A percentile compares a stretch with the other conserved stretches of the same genome.
Conservation (phyloP, 192 early-diverging fungal species). For the Coemansia sp. region DNA sequence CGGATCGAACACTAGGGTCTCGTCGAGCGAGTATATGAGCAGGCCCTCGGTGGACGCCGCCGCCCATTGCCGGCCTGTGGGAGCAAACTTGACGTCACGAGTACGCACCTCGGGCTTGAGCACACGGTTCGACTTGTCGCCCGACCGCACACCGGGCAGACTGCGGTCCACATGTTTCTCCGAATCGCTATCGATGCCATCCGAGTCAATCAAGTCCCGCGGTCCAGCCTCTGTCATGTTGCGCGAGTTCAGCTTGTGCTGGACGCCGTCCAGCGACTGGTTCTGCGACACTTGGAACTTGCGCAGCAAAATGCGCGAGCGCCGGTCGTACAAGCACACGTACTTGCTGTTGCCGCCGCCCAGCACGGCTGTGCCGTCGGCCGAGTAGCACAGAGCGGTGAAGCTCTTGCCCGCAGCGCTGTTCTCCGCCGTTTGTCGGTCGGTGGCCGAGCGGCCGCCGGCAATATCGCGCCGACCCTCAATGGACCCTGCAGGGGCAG, state of each 20-base stretch:
- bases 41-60: constrained; percentile 95
- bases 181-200: constrained; percentile 75
- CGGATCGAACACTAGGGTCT: constrained; percentile 91
- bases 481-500: constrained; percentile 69
- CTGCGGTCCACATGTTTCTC: constrained; percentile 74
- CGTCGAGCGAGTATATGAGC: constrained; percentile 93
- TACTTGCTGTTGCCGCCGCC: constrained; percentile 94
- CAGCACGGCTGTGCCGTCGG: constrained; percentile 89
- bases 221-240: constrained; percentile 96
- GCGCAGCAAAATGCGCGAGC: constrained; percentile 70
- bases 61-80: constrained; percentile 93
- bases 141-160: constrained; percentile 84
- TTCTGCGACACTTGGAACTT: constrained; percentile 93
- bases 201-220: constrained; percentile 77
- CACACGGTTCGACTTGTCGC: constrained; percentile 79
- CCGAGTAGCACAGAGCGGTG: constrained; percentile 90
- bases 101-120: constrained; percentile 81
- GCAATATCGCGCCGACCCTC: constrained; percentile 93
- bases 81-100: constrained; percentile 85
- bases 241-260: constrained; percentile 83
- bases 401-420: constrained; percentile 83
- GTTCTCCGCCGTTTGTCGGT: constrained; percentile 81
- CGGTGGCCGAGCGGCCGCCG: constrained; percentile 78
- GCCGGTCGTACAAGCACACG: constrained; percentile 92
- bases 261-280: constrained; percentile 89